phyloP scores from a whole-genome alignment of 2,329 filamentous ascomycete species.

The Daldinia eschscholtzii region DNA sequence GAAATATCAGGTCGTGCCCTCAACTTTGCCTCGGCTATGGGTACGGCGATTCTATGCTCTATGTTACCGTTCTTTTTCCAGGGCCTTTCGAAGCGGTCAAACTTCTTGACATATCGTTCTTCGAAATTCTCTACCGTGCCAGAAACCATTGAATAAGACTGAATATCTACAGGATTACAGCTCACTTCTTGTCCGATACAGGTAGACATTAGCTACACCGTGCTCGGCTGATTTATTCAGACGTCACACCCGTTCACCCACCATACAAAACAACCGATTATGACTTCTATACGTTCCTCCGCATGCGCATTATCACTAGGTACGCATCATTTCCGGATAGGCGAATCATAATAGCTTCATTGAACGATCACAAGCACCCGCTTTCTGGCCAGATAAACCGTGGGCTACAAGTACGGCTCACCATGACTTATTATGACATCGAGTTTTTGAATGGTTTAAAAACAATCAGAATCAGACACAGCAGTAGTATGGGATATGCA shows the following conservation, averaged over 20 bases:
- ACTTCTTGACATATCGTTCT: background rate
- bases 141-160: background rate
- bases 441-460: background rate
- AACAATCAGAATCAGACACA: too few species aligned
- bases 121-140: background rate
- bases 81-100: background rate
- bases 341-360: background rate
- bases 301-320: background rate
- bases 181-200: background rate
- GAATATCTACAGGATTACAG: background rate
- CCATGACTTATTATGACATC: background rate
- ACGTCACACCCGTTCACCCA: background rate
- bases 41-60: background rate
- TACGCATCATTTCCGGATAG: background rate
- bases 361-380: background rate
- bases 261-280: background rate
- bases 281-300: background rate
- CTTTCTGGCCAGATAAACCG: background rate
- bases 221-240: background rate
- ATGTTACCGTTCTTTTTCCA: background rate
- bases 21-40: background rate
- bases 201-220: background rate
- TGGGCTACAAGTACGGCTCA: background rate
- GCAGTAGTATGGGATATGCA: too few species aligned
- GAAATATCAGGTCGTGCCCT: background rate